Evolutionary conservation across 1,139 yeast genomes (phyloP).

Genomic region (Taiozyma onychis): DNA sequence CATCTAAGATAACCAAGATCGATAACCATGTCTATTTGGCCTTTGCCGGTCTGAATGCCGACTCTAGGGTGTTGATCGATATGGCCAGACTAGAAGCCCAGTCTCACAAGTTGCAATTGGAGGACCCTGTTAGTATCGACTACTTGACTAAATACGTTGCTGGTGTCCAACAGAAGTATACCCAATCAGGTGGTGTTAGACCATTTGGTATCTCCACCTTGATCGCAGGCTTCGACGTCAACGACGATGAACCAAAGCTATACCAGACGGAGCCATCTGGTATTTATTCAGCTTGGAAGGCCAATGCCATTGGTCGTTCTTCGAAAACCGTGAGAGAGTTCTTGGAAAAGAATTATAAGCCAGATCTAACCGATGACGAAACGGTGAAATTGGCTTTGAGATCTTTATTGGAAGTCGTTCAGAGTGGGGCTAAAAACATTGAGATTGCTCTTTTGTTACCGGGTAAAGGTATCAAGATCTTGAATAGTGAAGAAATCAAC

Average conservation of each 20-base stretch:
- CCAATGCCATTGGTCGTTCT: conserved; percentile 94
- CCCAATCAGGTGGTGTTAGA: conserved; percentile 97
- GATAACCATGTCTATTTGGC: conserved; percentile 90
- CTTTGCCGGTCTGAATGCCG: conserved; percentile 97
- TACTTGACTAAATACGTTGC: conserved; percentile 93
- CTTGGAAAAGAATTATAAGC: conserved; percentile 84
- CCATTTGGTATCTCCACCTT: conserved; percentile 94
- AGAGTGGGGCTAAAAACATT: conserved; percentile 94
- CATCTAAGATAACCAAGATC: conserved; percentile 85
- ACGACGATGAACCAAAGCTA: conserved; percentile 73
- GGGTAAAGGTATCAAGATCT: conserved; percentile 38
- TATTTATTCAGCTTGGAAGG: conserved; percentile 98
- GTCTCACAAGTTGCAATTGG: conserved; percentile 88
- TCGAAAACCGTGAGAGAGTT: conserved; percentile 94
- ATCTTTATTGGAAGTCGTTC: conserved; percentile 90
- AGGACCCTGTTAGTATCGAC: conserved; percentile 90
- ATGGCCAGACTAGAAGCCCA: conserved; percentile 97
- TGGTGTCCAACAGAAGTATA: conserved; percentile 93
- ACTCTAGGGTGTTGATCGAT: conserved; percentile 90
- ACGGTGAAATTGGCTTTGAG: conserved; percentile 80
- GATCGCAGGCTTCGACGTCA: conserved; percentile 91
- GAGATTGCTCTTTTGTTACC: conserved; percentile 88
- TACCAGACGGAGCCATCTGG: conserved; percentile 98
- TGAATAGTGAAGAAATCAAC: conserved; percentile 70
- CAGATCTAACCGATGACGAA: conserved; percentile 63